Conservation (phyloP, 805 yeast genomes). For the Pichia californica region DNA sequence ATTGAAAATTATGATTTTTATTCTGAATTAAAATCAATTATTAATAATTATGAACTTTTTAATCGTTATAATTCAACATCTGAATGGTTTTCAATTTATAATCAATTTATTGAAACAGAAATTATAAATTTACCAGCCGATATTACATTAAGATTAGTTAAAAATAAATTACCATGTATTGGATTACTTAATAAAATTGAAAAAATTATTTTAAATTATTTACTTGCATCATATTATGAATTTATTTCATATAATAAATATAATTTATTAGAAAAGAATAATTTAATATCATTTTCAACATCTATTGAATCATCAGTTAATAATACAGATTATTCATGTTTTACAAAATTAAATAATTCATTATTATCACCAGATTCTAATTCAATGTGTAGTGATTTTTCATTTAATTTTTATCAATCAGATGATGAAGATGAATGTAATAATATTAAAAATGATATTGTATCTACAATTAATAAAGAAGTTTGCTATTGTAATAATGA, state of each 20-base stretch:
- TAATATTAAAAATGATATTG: too few species aligned
- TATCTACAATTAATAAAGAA: too few species aligned
- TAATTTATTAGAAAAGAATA: background rate
- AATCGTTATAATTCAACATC: constrained; percentile 2
- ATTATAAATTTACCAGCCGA: constrained; percentile 31
- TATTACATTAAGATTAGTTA: constrained; percentile 14
- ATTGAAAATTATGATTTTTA: constrained; percentile 31
- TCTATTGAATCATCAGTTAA: background rate
- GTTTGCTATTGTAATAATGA: too few species aligned
- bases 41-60: constrained; percentile 10
- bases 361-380: constrained; percentile 1
- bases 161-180: constrained; percentile 17
- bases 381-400: background rate
- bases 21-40: constrained; percentile 20
- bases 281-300: background rate
- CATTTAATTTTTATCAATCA: background rate
- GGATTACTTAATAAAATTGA: constrained; percentile 16
- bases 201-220: constrained; percentile 20
- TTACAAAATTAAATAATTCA: background rate
- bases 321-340: background rate
- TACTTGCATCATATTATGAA: constrained; percentile 27
- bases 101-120: constrained; percentile 25
- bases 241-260: constrained; percentile 17
- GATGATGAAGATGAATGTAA: too few species aligned
- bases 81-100: constrained; percentile 25